A percentile compares a stretch with the other conserved stretches of the same genome.
phyloP scores from a whole-genome alignment of 441 rosid species.

The Breynia disticha region DNA sequence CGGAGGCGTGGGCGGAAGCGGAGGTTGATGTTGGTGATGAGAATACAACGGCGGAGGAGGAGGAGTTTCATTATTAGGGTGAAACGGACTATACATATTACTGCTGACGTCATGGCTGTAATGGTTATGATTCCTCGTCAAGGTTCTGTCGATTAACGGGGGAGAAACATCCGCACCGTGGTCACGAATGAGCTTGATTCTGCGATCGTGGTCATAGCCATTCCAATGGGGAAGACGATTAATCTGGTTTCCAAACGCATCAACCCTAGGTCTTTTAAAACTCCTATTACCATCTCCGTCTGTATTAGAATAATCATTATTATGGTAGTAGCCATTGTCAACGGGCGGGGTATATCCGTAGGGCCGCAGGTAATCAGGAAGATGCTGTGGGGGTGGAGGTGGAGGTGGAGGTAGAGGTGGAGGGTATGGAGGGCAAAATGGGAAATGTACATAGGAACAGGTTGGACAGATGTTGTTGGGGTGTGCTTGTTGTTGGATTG shows the following conservation, averaged over 20 bases:
- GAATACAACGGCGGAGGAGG: conserved; percentile 13
- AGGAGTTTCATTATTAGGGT: neutral
- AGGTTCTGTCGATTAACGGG: neutral
- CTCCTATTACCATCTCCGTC: conserved; percentile 40
- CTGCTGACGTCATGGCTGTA: neutral
- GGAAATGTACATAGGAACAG: conserved; percentile 60
- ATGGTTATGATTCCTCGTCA: neutral
- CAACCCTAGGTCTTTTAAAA: conserved; percentile 65
- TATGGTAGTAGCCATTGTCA: conserved; percentile 9
- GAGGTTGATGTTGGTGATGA: conserved; percentile 15
- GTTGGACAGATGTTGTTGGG: conserved; percentile 46
- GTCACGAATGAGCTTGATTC: conserved; percentile 75
- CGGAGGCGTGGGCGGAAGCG: conserved; percentile 44
- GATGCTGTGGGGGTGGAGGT: conserved; percentile 31
- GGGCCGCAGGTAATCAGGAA: conserved; percentile 29
- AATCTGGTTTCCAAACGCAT: conserved; percentile 16
- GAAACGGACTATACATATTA: neutral
- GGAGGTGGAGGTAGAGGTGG: conserved; percentile 16
- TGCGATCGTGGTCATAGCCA: conserved; percentile 51
- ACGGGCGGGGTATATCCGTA: conserved; percentile 16
- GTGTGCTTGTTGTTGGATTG: conserved; percentile 23
- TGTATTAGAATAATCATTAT: conserved; percentile 10
- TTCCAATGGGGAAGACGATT: neutral
- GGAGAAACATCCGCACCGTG: conserved; percentile 37
- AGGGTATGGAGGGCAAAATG: conserved; percentile 52